phyloP scores from a whole-genome alignment of 2,329 filamentous ascomycete genomes.

The Aspergillus hortae region DNA sequence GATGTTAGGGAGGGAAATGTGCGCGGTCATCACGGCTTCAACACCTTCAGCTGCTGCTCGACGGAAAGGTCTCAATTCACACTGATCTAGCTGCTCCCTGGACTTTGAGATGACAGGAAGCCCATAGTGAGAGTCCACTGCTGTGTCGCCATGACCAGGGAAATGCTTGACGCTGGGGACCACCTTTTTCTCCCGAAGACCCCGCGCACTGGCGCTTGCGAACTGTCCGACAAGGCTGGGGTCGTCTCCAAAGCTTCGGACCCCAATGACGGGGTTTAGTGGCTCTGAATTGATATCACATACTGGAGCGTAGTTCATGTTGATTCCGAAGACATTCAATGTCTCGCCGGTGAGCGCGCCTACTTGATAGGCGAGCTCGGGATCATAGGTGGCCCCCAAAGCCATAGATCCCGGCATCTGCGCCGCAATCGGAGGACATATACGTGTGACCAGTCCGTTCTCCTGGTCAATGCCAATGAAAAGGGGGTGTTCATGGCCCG shows the following conservation, averaged over 20 bases:
- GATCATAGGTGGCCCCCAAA: slow-evolving; percentile 39
- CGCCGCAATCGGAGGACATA: slow-evolving; percentile 37
- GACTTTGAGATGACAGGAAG: slow-evolving; percentile 39
- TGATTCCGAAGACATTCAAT: slow-evolving; percentile 39
- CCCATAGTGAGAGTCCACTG: slow-evolving; percentile 44
- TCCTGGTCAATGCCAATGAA: slow-evolving; percentile 47
- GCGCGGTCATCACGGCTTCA: slow-evolving; percentile 45
- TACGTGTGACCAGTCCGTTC: slow-evolving; percentile 43
- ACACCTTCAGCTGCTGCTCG: slow-evolving; percentile 40
- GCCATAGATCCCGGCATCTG: slow-evolving; percentile 45
- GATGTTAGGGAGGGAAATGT: slow-evolving; percentile 40
- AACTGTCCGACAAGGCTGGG: slow-evolving; percentile 41
- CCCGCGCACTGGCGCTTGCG: slow-evolving; percentile 36
- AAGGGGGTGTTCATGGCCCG: slow-evolving; percentile 38
- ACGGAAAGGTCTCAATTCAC: slow-evolving; percentile 44
- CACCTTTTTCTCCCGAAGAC: slow-evolving; percentile 37
- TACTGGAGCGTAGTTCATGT: slow-evolving; percentile 46
- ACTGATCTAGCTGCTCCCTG: slow-evolving; percentile 35
- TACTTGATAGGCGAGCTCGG: slow-evolving; percentile 33
- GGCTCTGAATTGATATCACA: slow-evolving; percentile 46
- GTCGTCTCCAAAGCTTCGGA: slow-evolving; percentile 42
- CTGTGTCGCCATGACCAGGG: slow-evolving; percentile 44
- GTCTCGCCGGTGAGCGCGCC: slow-evolving; percentile 39
- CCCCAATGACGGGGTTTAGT: slow-evolving; percentile 43
- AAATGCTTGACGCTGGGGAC: slow-evolving; percentile 46